Conservation (phyloP, 495 filamentous ascomycete species). For the Tuber aestivum region DNA sequence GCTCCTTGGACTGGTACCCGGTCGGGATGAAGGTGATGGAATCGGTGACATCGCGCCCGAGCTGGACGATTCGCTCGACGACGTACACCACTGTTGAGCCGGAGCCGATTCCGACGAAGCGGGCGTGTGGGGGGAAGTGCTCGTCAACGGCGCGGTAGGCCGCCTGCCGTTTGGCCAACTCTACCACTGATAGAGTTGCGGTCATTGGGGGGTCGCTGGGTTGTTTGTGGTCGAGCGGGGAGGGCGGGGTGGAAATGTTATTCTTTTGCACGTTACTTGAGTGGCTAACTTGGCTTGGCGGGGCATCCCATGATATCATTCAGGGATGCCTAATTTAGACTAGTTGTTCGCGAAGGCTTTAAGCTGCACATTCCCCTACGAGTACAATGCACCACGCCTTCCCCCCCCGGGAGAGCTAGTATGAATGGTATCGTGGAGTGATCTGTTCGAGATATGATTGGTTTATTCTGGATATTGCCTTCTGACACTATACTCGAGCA, state of each 20-base stretch:
- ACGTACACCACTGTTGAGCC: slow-evolving; percentile 93
- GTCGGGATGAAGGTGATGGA: slow-evolving; percentile 80
- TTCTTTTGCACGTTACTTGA: neutral
- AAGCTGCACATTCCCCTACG: neutral
- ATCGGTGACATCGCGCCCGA: slow-evolving; percentile 55
- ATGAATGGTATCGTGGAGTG: neutral
- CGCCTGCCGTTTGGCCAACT: slow-evolving; percentile 77
- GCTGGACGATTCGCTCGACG: slow-evolving; percentile 81
- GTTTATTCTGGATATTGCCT: neutral
- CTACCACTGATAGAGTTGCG: slow-evolving; percentile 50
- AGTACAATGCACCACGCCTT: neutral
- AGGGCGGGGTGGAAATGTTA: neutral
- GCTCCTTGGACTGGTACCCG: slow-evolving; percentile 77
- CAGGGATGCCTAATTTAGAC: neutral
- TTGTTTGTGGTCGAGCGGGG: neutral
- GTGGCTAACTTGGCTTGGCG: neutral
- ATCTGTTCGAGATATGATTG: neutral
- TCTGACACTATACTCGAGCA: neutral
- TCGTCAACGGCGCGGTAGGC: slow-evolving; percentile 77
- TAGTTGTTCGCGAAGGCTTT: neutral
- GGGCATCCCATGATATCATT: neutral
- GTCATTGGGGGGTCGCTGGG: slow-evolving; percentile 3
- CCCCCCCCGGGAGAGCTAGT: neutral
- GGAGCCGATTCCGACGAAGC: slow-evolving; percentile 84
- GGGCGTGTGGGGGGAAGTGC: slow-evolving; percentile 66